Evolutionary conservation across 2,329 filamentous ascomycete genomes (phyloP).

Genomic region (Mycosphaerella arachidis): DNA sequence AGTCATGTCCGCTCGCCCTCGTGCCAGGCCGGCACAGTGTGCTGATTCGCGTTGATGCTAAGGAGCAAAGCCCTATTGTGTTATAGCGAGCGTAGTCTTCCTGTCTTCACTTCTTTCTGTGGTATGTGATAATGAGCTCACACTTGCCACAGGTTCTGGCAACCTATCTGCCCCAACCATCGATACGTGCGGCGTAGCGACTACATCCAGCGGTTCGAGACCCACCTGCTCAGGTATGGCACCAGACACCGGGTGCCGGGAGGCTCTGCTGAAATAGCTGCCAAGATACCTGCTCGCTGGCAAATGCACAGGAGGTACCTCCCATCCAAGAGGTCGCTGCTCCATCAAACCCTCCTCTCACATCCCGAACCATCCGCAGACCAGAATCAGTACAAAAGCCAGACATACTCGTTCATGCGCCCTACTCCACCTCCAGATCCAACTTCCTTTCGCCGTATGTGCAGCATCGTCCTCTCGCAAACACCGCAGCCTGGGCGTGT

Average conservation of each 20-base stretch:
- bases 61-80: no score
- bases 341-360: not conserved
- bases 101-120: no score
- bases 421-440: not conserved
- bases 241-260: not conserved
- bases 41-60: no score
- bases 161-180: no score
- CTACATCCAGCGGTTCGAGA: not conserved
- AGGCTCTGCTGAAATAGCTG: not conserved
- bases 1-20: no score
- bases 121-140: no score
- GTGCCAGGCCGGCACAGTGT: no score
- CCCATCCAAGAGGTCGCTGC: not conserved
- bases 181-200: not conserved
- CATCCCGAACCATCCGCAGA: not conserved
- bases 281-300: not conserved
- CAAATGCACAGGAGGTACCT: not conserved
- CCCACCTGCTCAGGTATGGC: not conserved
- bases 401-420: not conserved
- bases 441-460: not conserved
- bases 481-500: not conserved
- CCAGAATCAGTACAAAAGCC: not conserved
- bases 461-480: not conserved
- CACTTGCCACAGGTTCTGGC: no score
- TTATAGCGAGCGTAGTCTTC: no score